A percentile compares a stretch with the other conserved stretches of the same genome.
Conservation (phyloP, 441 rosid genomes). For the Populus hybrid region DNA sequence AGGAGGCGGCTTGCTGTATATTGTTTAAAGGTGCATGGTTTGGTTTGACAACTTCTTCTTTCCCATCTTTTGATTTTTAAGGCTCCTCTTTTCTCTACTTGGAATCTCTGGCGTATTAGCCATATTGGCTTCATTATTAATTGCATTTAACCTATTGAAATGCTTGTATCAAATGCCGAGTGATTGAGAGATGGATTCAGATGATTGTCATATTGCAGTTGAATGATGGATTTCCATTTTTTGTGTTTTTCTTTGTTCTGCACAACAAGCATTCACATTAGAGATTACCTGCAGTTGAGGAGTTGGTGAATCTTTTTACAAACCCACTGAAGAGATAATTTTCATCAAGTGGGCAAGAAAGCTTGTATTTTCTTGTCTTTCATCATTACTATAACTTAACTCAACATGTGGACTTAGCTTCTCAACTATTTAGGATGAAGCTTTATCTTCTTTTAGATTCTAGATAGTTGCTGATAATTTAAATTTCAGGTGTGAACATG, state of each 20-base stretch:
- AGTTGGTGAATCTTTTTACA: not conserved
- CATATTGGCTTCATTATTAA: not conserved
- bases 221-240: not conserved
- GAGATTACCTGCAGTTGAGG: not conserved
- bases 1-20: slow-evolving; percentile 99
- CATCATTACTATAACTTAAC: not conserved
- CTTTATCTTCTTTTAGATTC: not conserved
- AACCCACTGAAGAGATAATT: not conserved
- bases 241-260: not conserved
- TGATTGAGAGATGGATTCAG: not conserved
- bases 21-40: slow-evolving; percentile 76
- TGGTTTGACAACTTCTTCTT: slow-evolving; percentile 10
- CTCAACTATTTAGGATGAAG: not conserved
- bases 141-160: not conserved
- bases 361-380: not conserved
- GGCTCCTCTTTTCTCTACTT: not conserved
- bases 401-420: not conserved
- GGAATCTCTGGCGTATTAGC: not conserved
- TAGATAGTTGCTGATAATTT: not conserved
- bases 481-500: not conserved
- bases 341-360: not conserved
- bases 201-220: not conserved
- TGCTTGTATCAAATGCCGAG: not conserved
- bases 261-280: not conserved
- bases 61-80: slow-evolving; percentile 1